Evolutionary conservation across 768 basidiomycete species (phyloP).

Genomic region (Coprinellus aureogranulatus): DNA sequence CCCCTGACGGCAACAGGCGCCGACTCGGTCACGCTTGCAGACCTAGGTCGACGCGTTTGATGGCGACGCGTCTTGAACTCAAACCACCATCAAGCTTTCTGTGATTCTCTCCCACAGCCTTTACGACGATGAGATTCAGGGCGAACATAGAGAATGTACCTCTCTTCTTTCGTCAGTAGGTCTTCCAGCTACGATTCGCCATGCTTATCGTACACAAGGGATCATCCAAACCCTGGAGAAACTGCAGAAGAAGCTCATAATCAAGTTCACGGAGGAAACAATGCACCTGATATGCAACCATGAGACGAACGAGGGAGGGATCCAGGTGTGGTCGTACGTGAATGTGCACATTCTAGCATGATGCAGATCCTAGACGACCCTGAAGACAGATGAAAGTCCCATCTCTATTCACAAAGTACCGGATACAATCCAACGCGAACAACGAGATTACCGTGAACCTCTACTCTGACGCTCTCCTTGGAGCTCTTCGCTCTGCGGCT

Average conservation of each 20-base stretch:
- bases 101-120: no score
- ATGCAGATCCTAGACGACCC: neutral
- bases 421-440: conserved; percentile 81
- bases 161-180: conserved; percentile 32
- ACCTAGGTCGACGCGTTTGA: no score
- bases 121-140: conserved; percentile 28
- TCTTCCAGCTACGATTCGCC: neutral
- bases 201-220: conserved; percentile 35
- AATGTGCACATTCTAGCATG: neutral
- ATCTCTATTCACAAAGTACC: conserved; percentile 71
- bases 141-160: conserved; percentile 29
- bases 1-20: no score
- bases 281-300: conserved; percentile 84
- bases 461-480: conserved; percentile 69
- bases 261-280: conserved; percentile 70
- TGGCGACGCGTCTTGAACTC: no score
- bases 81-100: no score
- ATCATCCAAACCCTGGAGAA: conserved; percentile 82
- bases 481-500: conserved; percentile 66
- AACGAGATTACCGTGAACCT: conserved; percentile 81
- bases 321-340: conserved; percentile 74
- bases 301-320: conserved; percentile 76
- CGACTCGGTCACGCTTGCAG: no score
- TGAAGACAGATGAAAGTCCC: conserved; percentile 61
- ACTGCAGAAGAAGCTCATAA: conserved; percentile 78